Percentiles rank a stretch among this genome's conserved stretches.
Evolutionary conservation across 805 yeast species (phyloP).

Genomic region (Zygosaccharomyces siamensis): DNA sequence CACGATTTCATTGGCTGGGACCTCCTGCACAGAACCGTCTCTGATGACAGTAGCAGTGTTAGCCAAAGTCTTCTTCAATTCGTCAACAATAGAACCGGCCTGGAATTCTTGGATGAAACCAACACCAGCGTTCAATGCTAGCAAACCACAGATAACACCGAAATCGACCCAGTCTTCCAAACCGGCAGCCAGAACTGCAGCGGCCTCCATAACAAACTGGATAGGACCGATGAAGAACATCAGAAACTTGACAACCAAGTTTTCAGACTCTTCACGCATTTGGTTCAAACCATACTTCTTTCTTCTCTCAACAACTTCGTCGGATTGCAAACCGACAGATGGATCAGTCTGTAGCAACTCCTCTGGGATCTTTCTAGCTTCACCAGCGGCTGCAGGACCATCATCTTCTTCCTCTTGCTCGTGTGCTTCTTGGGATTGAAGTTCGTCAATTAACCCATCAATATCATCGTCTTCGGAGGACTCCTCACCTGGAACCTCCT

Average conservation of each 20-base stretch:
- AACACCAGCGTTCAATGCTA: conserved; percentile 82
- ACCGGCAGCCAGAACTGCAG: conserved; percentile 93
- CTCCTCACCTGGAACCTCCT: conserved; percentile 48
- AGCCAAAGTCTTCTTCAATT: conserved; percentile 91
- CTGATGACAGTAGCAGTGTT: conserved; percentile 82
- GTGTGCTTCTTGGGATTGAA: conserved; percentile 60
- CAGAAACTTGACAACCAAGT: conserved; percentile 69
- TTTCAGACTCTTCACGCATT: conserved; percentile 86
- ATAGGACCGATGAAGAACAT: conserved; percentile 92
- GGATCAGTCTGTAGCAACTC: conserved; percentile 82
- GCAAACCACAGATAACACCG: conserved; percentile 91
- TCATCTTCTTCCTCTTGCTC: conserved; percentile 49
- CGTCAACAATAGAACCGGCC: conserved; percentile 97
- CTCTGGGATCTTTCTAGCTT: conserved; percentile 78
- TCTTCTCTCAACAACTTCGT: conserved; percentile 76
- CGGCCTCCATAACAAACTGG: conserved; percentile 97
- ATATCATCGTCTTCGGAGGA: conserved; percentile 67
- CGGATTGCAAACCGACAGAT: conserved; percentile 65
- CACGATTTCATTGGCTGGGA: conserved; percentile 79
- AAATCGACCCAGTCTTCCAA: conserved; percentile 97
- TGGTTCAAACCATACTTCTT: conserved; percentile 87
- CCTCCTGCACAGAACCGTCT: conserved; percentile 71
- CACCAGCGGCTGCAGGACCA: conserved; percentile 45
- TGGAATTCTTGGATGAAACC: conserved; percentile 97
- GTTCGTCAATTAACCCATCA: conserved; percentile 68